These are phyloP conservation scores for Monosporascus sp. DNA, from an alignment of 2,329 filamentous ascomycete species.

Conservation along the genomic window DNA sequence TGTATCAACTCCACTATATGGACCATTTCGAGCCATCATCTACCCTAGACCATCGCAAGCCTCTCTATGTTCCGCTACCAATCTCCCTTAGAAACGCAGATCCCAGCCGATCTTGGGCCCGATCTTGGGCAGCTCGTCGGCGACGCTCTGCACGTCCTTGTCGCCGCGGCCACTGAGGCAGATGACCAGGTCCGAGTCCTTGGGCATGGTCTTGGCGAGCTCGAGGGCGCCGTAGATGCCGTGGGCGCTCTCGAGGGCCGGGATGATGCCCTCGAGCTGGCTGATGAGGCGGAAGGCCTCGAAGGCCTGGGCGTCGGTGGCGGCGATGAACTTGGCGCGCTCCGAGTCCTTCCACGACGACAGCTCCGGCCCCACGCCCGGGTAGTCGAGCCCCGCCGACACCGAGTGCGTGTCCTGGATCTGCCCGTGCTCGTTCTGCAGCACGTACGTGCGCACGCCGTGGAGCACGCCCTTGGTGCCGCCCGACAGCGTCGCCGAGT, in stretches of 20 bases:
- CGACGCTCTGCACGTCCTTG: conserved; percentile 98
- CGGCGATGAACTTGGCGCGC: conserved; percentile 82
- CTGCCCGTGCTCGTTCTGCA: conserved; percentile 89
- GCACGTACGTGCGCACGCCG: conserved; percentile 90
- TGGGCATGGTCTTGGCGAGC: conserved; percentile 86
- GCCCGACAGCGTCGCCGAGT: conserved; percentile 81
- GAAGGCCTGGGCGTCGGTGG: conserved; percentile 88
- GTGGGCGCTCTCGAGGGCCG: conserved; percentile 89
- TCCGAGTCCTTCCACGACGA: conserved; percentile 86
- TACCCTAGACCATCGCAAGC: no score
- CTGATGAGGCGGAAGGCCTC: conserved; percentile 78
- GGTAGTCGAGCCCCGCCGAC: conserved; percentile 94
- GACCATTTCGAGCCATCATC: no score
- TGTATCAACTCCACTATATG: no score
- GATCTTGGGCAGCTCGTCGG: conserved; percentile 83
- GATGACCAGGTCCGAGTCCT: conserved; percentile 86
- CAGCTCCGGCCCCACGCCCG: conserved; percentile 91
- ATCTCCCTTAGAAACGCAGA: conserved; percentile 47
- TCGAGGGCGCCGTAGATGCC: conserved; percentile 86
- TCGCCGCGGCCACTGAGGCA: conserved; percentile 91
- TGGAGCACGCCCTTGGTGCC: conserved; percentile 91
- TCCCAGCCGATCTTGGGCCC: conserved; percentile 83
- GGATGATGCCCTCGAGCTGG: conserved; percentile 93
- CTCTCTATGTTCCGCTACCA: not conserved
- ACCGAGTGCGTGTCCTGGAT: conserved; percentile 94